Percentiles rank a stretch among this genome's conserved stretches.
phyloP scores from a whole-genome alignment of 176 grass and related monocot genomes.

The Calamus simplicifolius region DNA sequence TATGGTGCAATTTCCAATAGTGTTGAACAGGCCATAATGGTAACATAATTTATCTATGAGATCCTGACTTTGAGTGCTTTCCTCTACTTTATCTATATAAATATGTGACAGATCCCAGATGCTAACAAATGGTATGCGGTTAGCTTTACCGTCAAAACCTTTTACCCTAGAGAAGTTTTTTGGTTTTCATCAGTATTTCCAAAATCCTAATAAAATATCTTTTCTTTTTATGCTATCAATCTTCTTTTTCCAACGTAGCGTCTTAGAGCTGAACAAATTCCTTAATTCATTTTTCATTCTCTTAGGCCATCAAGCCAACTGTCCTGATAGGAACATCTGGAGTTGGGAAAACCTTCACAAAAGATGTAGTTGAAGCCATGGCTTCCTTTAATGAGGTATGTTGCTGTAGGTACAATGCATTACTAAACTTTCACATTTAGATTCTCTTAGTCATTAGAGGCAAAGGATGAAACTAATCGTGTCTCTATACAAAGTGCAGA shows the following conservation, averaged over 20 bases:
- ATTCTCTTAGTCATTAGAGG: background rate
- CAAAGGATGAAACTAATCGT: background rate
- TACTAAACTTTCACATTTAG: background rate
- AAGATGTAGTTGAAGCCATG: slow-evolving; percentile 87
- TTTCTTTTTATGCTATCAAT: background rate
- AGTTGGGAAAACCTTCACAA: slow-evolving; percentile 71
- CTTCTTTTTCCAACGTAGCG: background rate
- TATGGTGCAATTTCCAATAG: too few relatives aligned
- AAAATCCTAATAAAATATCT: too few relatives aligned
- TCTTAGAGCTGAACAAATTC: background rate
- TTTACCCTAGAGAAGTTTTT: too few relatives aligned
- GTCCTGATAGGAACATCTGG: slow-evolving; percentile 95
- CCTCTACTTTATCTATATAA: too few relatives aligned
- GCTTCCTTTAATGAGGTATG: slow-evolving; percentile 78
- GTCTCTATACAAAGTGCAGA: slow-evolving; percentile 39
- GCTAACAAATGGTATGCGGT: too few relatives aligned
- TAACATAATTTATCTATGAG: too few relatives aligned
- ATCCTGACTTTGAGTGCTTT: too few relatives aligned
- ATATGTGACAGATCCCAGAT: too few relatives aligned
- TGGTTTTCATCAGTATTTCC: too few relatives aligned
- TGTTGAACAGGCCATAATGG: too few relatives aligned
- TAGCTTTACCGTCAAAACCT: too few relatives aligned
- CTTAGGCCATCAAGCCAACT: slow-evolving; percentile 83
- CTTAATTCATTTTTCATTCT: background rate
- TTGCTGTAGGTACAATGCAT: background rate